phyloP scores from a whole-genome alignment of 441 rosid genomes.

The Pelargonium myrrhifolium region DNA sequence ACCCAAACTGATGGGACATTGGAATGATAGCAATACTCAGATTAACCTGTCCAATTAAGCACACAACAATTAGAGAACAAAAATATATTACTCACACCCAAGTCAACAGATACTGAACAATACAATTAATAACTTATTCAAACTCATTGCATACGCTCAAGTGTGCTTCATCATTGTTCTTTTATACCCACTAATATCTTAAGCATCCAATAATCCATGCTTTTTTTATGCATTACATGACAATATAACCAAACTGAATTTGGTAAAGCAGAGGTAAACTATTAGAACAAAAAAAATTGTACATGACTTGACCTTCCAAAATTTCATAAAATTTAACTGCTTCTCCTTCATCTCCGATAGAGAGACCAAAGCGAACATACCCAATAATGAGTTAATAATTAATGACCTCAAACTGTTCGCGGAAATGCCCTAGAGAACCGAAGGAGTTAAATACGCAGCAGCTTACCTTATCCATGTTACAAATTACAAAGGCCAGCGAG shows the following conservation, averaged over 20 bases:
- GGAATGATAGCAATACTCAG: constrained; percentile 91
- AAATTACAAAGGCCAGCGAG: constrained; percentile 81
- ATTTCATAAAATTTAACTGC: background rate
- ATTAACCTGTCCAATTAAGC: constrained; percentile 50
- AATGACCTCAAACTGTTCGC: constrained; percentile 1
- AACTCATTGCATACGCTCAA: no score
- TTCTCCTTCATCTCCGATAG: background rate
- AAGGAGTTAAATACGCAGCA: background rate
- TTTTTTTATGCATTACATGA: background rate
- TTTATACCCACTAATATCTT: no score
- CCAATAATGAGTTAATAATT: background rate
- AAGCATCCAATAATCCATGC: no score
- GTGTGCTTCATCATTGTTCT: no score
- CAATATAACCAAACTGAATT: background rate
- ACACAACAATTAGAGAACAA: constrained; percentile 5
- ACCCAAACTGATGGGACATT: constrained; percentile 89
- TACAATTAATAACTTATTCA: background rate
- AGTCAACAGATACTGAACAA: background rate
- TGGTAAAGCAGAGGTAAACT: background rate
- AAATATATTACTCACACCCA: background rate
- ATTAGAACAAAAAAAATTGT: background rate
- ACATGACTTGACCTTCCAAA: background rate
- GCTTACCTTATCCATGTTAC: constrained; percentile 91
- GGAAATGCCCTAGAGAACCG: constrained; percentile 11
- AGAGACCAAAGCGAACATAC: background rate